Evolutionary conservation across 208 protist genomes (phyloP), one percentile per base, ranked within the genome.

Genomic region (Tritrichomonas foetus): DNA sequence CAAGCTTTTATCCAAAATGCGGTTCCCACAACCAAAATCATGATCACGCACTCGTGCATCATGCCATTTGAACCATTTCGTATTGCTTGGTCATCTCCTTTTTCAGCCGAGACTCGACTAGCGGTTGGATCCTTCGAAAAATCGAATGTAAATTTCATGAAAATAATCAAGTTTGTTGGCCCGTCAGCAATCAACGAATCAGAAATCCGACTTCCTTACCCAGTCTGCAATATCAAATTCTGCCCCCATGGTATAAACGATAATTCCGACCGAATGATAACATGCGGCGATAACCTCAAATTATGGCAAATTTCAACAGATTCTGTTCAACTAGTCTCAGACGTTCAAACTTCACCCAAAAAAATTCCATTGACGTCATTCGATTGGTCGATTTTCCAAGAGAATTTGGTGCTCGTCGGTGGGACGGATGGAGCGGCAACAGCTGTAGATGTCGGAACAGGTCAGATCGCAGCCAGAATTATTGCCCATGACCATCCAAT

Each of bases 401-500:
- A 84, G n/a, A 53, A 9, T n/a, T 25, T 47, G 33, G 74, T 84
- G 3, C 1, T 84, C 13, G 27, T 33, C 25, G 27, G 74, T 30
- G 14, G 41, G 3, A n/a, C 41, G 16, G 44, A 84, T 53, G 27
- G 74, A 14, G 20, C 74, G 49, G 74, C 44, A 1, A 84, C 74
- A n/a, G 27, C n/a, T n/a, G 74, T 84, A 33, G 74, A 84, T 53
- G 16, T 84, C 25, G 25, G 5, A 3, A 33, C 13, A n/a, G 74
- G n/a, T 1, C 74, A 84, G 30, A 8, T 44, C 53, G 36, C 25
- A 33, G 36, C 74, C 3, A 49, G 74, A 53, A 84, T 84, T n/a
- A 84, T 84, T 33, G 74, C 74, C 2, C 74, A 84, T 84, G 74
- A 84, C 22, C 74, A 84, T 53, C 74, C 36, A 49, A 84, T 84